phyloP scores from a whole-genome alignment of 1,284 basidiomycete species.

The Testicularia cyperi region DNA sequence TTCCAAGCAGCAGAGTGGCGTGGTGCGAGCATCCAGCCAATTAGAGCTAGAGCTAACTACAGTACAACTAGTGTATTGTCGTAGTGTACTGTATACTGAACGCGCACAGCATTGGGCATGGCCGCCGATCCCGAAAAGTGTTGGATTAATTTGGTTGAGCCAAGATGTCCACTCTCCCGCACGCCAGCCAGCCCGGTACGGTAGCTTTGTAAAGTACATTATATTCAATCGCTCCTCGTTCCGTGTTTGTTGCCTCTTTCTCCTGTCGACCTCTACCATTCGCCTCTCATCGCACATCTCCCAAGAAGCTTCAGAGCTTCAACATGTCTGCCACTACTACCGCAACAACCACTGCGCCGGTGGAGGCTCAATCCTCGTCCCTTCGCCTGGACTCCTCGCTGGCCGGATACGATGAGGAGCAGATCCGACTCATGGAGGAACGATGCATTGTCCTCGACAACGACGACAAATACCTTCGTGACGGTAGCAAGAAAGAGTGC shows the following conservation, averaged over 20 bases:
- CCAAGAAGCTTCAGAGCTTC: no score
- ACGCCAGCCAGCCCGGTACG: no score
- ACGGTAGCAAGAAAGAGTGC: conserved; percentile 88
- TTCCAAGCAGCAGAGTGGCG: no score
- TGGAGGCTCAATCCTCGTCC: conserved; percentile 8
- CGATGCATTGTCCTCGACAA: conserved; percentile 92
- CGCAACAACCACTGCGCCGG: conserved; percentile 12
- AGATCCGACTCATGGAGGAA: conserved; percentile 88
- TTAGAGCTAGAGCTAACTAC: no score
- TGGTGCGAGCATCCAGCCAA: no score
- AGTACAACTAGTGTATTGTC: no score
- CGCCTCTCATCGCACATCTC: background rate
- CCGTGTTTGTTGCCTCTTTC: background rate
- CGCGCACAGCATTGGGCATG: no score
- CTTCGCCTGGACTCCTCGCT: conserved; percentile 39
- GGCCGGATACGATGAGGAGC: conserved; percentile 61
- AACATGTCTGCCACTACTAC: conserved; percentile 24
- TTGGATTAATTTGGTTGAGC: no score
- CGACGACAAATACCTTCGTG: conserved; percentile 69
- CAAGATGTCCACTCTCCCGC: no score
- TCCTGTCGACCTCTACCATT: background rate
- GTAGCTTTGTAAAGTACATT: no score
- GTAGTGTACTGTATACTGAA: no score
- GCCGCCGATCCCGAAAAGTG: no score
- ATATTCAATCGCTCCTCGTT: background rate